Conservation (phyloP, 78 protist species). For the Anaeramoeba flamelloides region DNA sequence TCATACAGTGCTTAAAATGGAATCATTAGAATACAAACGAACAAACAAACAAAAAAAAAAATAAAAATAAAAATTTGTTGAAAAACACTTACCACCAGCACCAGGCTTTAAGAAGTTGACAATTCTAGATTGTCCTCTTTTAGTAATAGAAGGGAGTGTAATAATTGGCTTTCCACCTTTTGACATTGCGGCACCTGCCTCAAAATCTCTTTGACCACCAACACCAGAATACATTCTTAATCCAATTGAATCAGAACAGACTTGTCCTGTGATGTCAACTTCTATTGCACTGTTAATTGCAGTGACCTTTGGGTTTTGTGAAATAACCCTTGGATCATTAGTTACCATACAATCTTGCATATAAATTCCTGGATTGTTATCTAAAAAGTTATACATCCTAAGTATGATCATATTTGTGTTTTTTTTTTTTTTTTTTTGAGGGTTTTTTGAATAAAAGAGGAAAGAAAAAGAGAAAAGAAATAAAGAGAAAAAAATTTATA, state of each 20-base stretch:
- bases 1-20: too few relatives aligned
- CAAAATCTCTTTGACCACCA: constrained; percentile 32
- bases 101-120: constrained; percentile 4
- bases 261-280: constrained; percentile 41
- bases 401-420: background rate
- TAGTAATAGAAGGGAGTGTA: constrained; percentile 23
- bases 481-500: too few relatives aligned
- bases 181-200: constrained; percentile 29
- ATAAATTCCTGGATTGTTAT: background rate
- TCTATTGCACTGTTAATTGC: constrained; percentile 37
- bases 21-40: too few relatives aligned
- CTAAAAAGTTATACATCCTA: background rate
- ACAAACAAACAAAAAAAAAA: too few relatives aligned
- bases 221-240: constrained; percentile 9
- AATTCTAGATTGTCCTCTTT: constrained; percentile 17
- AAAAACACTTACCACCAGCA: too few relatives aligned
- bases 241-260: constrained; percentile 28
- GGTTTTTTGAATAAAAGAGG: constrained; percentile 34
- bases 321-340: constrained; percentile 21
- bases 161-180: constrained; percentile 30
- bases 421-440: background rate
- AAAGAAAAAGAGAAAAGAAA: too few relatives aligned
- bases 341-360: background rate
- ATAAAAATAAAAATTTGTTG: too few relatives aligned
- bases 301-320: constrained; percentile 1